Base-by-base conservation (phyloP, 2,329 filamentous ascomycete genomes). In the Esteya vermicola region DNA sequence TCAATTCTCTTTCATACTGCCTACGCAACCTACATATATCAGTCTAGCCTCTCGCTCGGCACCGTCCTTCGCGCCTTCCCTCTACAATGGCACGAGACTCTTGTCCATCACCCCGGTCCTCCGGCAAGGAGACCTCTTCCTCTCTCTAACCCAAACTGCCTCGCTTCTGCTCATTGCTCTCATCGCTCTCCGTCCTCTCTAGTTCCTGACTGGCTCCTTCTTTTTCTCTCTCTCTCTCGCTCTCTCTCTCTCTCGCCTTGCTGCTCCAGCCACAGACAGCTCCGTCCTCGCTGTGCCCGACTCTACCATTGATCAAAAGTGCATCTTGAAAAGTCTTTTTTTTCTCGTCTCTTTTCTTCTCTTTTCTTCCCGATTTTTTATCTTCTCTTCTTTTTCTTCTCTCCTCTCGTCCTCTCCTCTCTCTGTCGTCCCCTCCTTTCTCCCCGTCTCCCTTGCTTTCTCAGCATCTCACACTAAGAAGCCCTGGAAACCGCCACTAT, bases 51-150 rank as follows among this genome's bases (percentile, higher is more conserved):
- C 35, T 38, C 38, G 33, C 39, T 50, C 49, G 45, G 41, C 46
- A 44, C 47, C 53, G 48, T 52, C 57, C 54, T 55, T 55, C 54
- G 51, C 50, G 33, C 43, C 41, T 45, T 43, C 56, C 51, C 50
- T 50, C 43, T 57, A 50, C 49, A 50, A 62, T 62, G 61, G 60
- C 58, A 62, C 59, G 57, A 62, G 57, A 58, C 55, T 56, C 50
- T 32, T 26, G 40, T 40, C 43, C 45, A 38, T 33, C 43, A 47
- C 54, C 56, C 37, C 21, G 50, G 55, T 53, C 50, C 51, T 60
- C 54, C 52, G 53, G 51, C 54, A 55, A 53, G 52, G 56, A 55
- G 55, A 57, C 53, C 53, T 44, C 39, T 44, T 45, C 36, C 20
- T 19, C 26, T 14, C 12, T 39, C 12, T 27, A 20, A 23, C 26